Percentiles rank a stretch among this genome's conserved stretches.
phyloP scores from a whole-genome alignment of 352 stramenopile species.

The Ophiocytium majus region DNA sequence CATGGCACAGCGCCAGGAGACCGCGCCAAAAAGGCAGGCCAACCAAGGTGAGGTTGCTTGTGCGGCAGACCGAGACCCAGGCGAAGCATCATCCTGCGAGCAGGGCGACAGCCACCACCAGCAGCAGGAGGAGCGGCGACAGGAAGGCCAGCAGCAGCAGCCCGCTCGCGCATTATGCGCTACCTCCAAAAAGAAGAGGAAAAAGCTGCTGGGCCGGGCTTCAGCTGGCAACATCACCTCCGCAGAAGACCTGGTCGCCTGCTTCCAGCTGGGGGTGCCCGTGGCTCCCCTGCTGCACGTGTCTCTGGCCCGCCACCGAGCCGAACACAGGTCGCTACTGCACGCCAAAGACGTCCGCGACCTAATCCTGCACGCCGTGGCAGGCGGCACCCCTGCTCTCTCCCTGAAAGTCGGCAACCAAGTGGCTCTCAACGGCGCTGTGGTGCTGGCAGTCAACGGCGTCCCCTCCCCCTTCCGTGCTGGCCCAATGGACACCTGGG shows the following conservation, averaged over 20 bases:
- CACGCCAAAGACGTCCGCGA: slow-evolving; percentile 41
- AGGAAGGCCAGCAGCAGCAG: background rate
- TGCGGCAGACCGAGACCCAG: no score
- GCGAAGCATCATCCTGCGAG: no score
- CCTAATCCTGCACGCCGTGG: slow-evolving; percentile 36
- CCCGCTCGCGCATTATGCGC: background rate
- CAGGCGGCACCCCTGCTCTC: slow-evolving; percentile 19
- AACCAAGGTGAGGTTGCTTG: no score
- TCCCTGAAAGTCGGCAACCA: slow-evolving; percentile 38
- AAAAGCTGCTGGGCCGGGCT: slow-evolving; percentile 44
- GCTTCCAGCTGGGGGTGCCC: slow-evolving; percentile 26
- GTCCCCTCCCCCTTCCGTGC: slow-evolving; percentile 11
- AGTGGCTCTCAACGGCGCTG: slow-evolving; percentile 17
- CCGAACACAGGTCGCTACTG: slow-evolving; percentile 26
- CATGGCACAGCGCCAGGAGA: no score
- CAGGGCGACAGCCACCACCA: no score
- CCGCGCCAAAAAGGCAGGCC: no score
- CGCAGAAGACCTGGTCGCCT: slow-evolving; percentile 28
- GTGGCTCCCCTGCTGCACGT: slow-evolving; percentile 37
- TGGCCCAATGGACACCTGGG: background rate
- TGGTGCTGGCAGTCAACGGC: slow-evolving; percentile 45
- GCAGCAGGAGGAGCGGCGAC: no score
- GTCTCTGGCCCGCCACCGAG: slow-evolving; percentile 31
- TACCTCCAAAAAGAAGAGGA: slow-evolving; percentile 45
- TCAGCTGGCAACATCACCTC: slow-evolving; percentile 37